Evolutionary conservation across 2,329 filamentous ascomycete genomes (phyloP), one percentile per base, ranked within the genome.

Genomic region (Talaromyces sp.): DNA sequence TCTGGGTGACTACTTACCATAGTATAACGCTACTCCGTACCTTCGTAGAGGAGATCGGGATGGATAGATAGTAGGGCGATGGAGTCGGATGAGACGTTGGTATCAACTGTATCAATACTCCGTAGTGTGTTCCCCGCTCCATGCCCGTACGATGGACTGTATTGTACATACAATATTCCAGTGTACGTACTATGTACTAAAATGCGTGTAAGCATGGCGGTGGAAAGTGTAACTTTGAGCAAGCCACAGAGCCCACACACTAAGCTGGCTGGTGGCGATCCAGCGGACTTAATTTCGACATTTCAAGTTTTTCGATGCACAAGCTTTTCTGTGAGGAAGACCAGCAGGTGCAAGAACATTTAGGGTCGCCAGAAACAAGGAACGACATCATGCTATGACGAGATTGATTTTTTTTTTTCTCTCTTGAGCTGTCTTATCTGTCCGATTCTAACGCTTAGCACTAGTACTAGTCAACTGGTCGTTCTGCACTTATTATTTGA

Each of bases 221-320:
- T 11, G 16, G 28, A 33, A 18, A 14, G 23, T 33, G 48, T 35
- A 54, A 54, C 28, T 54, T 37, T 16, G 50, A 54, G 50, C 50
- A 54, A 54, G 50, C 50, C 50, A 54, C 50, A 37, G 48, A 48
- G 46, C 16, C 46, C 46, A 50, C 46, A 14, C 46, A 31, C 46
- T 25, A 54, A 54, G 50, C 50, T n/a, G 31, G 23, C 50, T 11
- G 28, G 31, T 54, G 50, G 31, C 50, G 50, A 54, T 37, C 50
- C 31, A 54, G 50, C 31, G 28, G 50, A 31, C 50, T 16, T 54
- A 37, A 54, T 54, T 54, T 35, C 50, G 31, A 54, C 4, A 35
- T 21, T 54, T 54, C 50, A 54, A 23, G 50, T 23, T 54, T 54
- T 54, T 37, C 16, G 16, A 11, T 33, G 48, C 48, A 52, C 48